Conservation (phyloP, 2,329 filamentous ascomycete genomes). For the Biscogniauxia sp. region DNA sequence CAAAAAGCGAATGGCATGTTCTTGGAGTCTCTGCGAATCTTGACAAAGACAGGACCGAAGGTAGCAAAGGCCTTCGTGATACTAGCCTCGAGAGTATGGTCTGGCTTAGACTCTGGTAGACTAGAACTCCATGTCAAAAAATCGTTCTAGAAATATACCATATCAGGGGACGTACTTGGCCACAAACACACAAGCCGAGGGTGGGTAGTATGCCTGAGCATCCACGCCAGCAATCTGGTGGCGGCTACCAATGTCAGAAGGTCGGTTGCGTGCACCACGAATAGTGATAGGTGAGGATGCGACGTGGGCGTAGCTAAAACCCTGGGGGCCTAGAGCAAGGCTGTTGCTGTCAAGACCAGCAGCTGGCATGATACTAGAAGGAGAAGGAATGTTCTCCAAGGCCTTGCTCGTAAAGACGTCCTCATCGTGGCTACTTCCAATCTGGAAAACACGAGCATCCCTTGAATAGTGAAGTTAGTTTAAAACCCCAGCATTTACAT, state of each 20-base stretch:
- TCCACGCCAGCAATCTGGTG: slow-evolving; percentile 38
- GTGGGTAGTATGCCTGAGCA: slow-evolving; percentile 51
- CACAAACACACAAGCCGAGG: slow-evolving; percentile 61
- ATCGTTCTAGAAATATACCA: background rate
- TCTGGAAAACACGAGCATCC: background rate
- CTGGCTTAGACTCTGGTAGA: slow-evolving; percentile 48
- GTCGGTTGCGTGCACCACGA: background rate
- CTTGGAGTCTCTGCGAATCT: slow-evolving; percentile 57
- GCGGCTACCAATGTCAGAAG: slow-evolving; percentile 15
- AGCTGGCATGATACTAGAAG: background rate
- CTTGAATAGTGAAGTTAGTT: background rate
- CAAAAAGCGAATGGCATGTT: slow-evolving; percentile 65
- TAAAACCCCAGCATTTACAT: background rate
- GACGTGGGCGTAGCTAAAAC: background rate
- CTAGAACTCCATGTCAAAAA: slow-evolving; percentile 34
- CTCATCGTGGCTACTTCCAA: background rate
- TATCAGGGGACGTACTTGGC: slow-evolving; percentile 54
- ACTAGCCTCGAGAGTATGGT: slow-evolving; percentile 49
- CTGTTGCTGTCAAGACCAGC: background rate
- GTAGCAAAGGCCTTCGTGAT: slow-evolving; percentile 51
- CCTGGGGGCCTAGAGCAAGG: background rate
- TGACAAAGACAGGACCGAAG: slow-evolving; percentile 59
- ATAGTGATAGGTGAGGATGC: background rate
- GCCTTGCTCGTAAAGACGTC: background rate
- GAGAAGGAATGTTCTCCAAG: background rate